Evolutionary conservation across 306 rosid species (phyloP).

Genomic region (Senna tora): DNA sequence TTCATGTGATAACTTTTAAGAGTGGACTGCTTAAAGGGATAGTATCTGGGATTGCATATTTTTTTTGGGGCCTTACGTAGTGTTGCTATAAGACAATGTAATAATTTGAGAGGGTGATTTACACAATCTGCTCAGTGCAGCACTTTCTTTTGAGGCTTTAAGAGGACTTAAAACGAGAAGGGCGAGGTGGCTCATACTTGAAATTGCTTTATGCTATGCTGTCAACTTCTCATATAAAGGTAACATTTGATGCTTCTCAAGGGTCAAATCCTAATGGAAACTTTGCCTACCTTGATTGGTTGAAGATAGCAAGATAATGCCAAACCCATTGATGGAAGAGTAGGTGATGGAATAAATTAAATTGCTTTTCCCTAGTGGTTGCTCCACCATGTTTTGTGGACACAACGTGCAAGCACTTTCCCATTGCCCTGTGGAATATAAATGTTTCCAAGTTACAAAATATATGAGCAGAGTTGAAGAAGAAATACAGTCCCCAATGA

Average conservation of each 20-base stretch:
- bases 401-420: not conserved
- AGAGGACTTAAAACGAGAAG: not conserved
- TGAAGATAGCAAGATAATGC: not conserved
- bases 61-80: too few relatives aligned
- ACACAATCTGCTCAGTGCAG: not conserved
- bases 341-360: not conserved
- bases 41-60: too few relatives aligned
- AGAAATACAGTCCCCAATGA: slow-evolving; percentile 41
- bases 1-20: too few relatives aligned
- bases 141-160: not conserved
- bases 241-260: not conserved
- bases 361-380: not conserved
- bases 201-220: not conserved
- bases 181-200: not conserved
- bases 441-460: not conserved
- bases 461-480: slow-evolving; percentile 20
- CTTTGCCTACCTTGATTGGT: slow-evolving; percentile 1
- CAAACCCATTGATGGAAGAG: not conserved
- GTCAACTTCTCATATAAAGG: not conserved
- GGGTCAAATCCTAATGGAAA: slow-evolving; percentile 13
- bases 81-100: too few relatives aligned
- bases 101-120: not conserved
- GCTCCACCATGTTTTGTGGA: slow-evolving; percentile 11
- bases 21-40: not conserved
- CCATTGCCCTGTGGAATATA: slow-evolving; percentile 35